These are phyloP conservation scores for Rhizomucor miehei DNA, from an alignment of 371 early-diverging fungal species.

Conservation along the genomic window DNA sequence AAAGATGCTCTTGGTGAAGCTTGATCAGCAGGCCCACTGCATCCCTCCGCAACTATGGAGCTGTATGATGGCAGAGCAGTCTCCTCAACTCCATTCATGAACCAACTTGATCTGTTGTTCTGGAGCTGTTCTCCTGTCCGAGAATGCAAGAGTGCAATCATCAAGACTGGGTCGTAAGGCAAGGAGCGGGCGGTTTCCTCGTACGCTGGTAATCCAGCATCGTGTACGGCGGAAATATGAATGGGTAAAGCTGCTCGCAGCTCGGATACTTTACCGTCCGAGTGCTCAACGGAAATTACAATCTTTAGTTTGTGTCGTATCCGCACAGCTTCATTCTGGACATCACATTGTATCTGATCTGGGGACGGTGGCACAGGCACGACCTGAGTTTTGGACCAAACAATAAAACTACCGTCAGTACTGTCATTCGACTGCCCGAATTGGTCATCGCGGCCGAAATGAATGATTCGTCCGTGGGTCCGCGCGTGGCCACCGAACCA, in stretches of 20 bases:
- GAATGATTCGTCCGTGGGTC: slow-evolving; percentile 31
- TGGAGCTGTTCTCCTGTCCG: slow-evolving; percentile 1
- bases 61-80: too few relatives aligned
- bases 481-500: slow-evolving; percentile 27
- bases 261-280: slow-evolving; percentile 38
- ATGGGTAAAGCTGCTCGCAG: slow-evolving; percentile 32
- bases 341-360: slow-evolving; percentile 32
- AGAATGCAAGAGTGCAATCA: slow-evolving; percentile 17
- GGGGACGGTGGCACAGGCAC: slow-evolving; percentile 23
- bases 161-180: slow-evolving; percentile 37
- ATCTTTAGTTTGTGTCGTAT: slow-evolving; percentile 45
- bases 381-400: slow-evolving; percentile 26
- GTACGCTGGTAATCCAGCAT: slow-evolving; percentile 31
- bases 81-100: too few relatives aligned
- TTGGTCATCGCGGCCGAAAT: slow-evolving; percentile 22
- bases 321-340: slow-evolving; percentile 32
- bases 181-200: slow-evolving; percentile 29
- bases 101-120: background rate
- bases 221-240: slow-evolving; percentile 17
- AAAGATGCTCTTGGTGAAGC: too few relatives aligned
- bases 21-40: too few relatives aligned
- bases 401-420: slow-evolving; percentile 12
- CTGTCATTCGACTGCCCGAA: slow-evolving; percentile 14
- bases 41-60: background rate
- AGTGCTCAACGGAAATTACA: slow-evolving; percentile 30